A percentile compares a stretch with the other conserved stretches of the same genome.
These are phyloP conservation scores for Mycena amicta DNA, from an alignment of 768 basidiomycete genomes.

Conservation along the genomic window DNA sequence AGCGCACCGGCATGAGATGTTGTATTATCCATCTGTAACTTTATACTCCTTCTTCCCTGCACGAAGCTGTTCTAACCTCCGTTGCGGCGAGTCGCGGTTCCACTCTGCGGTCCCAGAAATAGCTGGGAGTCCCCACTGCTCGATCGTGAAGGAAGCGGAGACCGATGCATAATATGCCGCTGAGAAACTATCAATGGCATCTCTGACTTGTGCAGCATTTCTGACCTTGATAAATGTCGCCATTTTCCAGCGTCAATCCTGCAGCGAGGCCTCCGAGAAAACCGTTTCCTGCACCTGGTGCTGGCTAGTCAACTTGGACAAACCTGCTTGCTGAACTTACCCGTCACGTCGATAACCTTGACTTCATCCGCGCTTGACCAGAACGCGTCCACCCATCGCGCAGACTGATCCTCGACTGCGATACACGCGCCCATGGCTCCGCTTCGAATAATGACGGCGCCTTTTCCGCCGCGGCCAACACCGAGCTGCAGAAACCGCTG, in stretches of 20 bases:
- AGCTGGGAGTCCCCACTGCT: conserved; percentile 76
- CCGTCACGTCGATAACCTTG: conserved; percentile 81
- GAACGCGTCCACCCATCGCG: conserved; percentile 74
- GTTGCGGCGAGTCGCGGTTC: conserved; percentile 71
- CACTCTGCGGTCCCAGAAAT: conserved; percentile 51
- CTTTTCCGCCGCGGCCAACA: conserved; percentile 44
- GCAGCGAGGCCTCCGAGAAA: conserved; percentile 87
- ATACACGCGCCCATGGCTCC: conserved; percentile 75
- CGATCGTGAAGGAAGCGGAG: conserved; percentile 81
- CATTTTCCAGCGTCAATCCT: conserved; percentile 57
- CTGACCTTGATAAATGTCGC: conserved; percentile 70
- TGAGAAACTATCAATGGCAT: conserved; percentile 29
- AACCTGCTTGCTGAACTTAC: too few relatives aligned
- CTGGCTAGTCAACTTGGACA: too few relatives aligned
- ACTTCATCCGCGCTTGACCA: conserved; percentile 54
- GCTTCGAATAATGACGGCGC: conserved; percentile 74
- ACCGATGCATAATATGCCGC: conserved; percentile 77
- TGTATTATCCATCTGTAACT: conserved; percentile 33
- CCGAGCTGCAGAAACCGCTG: conserved; percentile 58
- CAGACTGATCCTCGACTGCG: conserved; percentile 41
- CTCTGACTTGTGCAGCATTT: not conserved
- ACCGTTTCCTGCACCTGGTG: conserved; percentile 85
- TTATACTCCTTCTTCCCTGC: conserved; percentile 38
- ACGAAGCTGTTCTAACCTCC: conserved; percentile 57
- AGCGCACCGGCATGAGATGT: conserved; percentile 45